Conservation (phyloP, 768 basidiomycete species). For the Phylloporus scabripes region DNA sequence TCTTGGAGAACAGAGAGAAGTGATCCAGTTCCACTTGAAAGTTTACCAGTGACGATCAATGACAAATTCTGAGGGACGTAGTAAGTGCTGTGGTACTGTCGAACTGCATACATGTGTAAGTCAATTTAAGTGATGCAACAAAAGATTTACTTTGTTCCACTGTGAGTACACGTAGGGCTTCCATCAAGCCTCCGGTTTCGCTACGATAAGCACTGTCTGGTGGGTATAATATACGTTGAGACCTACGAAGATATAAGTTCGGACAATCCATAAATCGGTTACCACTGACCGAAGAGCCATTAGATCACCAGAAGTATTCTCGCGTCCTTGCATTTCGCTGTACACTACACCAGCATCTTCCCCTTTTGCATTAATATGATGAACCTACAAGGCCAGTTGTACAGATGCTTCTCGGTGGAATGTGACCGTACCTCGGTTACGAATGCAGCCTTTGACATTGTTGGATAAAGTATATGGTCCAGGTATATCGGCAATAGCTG, state of each 20-base stretch:
- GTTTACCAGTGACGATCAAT: slow-evolving; percentile 83
- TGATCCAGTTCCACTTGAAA: slow-evolving; percentile 67
- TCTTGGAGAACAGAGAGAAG: slow-evolving; percentile 79
- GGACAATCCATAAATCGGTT: background rate
- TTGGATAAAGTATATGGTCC: slow-evolving; percentile 96
- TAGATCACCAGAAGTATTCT: slow-evolving; percentile 88
- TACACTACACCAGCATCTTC: slow-evolving; percentile 96
- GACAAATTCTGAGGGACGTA: slow-evolving; percentile 94
- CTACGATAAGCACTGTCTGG: slow-evolving; percentile 84
- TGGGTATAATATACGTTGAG: slow-evolving; percentile 78
- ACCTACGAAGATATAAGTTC: slow-evolving; percentile 36
- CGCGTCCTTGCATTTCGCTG: slow-evolving; percentile 93
- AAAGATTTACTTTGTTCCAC: slow-evolving; percentile 74
- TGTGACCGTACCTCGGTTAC: slow-evolving; percentile 49
- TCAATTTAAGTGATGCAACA: slow-evolving; percentile 1
- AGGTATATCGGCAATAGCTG: slow-evolving; percentile 85
- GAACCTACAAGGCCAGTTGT: slow-evolving; percentile 55
- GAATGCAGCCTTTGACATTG: slow-evolving; percentile 81
- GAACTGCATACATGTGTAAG: slow-evolving; percentile 51
- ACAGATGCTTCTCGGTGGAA: background rate
- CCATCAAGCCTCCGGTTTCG: slow-evolving; percentile 96
- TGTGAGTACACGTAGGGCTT: slow-evolving; percentile 76
- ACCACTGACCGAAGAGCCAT: slow-evolving; percentile 73
- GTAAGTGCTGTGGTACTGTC: slow-evolving; percentile 80
- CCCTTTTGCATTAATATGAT: slow-evolving; percentile 88